Evolutionary conservation across 2,329 filamentous ascomycete genomes (phyloP).

Genomic region (Exophiala sp.): DNA sequence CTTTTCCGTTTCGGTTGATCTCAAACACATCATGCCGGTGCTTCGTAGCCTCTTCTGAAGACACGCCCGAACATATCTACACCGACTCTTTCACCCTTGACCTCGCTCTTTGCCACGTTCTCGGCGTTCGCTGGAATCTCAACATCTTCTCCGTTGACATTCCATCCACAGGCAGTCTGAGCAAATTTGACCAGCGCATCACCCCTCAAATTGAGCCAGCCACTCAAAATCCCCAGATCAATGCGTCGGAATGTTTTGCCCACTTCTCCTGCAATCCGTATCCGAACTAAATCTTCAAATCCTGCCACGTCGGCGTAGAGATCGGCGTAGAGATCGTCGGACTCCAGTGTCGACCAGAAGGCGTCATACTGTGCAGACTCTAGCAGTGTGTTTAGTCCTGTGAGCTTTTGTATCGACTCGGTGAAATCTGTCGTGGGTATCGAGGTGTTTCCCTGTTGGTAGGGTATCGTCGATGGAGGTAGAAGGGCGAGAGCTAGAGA

Average conservation of each 20-base stretch:
- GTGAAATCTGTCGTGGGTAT: constrained; percentile 55
- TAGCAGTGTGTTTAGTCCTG: constrained; percentile 78
- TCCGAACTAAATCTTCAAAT: constrained; percentile 90
- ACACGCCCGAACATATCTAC: constrained; percentile 57
- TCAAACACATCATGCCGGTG: constrained; percentile 54
- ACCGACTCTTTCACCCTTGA: constrained; percentile 89
- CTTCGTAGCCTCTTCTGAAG: constrained; percentile 81
- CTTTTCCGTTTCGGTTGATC: background rate
- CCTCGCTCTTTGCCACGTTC: constrained; percentile 93
- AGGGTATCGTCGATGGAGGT: constrained; percentile 72
- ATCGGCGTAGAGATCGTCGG: constrained; percentile 92
- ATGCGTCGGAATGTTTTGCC: constrained; percentile 76
- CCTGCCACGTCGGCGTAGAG: constrained; percentile 89
- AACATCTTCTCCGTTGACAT: constrained; percentile 63
- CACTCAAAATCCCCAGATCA: constrained; percentile 63
- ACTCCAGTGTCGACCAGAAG: constrained; percentile 92
- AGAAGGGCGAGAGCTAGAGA: constrained; percentile 90
- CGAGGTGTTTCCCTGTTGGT: constrained; percentile 48
- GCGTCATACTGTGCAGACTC: constrained; percentile 83
- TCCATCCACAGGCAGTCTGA: constrained; percentile 82
- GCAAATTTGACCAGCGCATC: constrained; percentile 73
- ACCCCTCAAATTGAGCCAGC: constrained; percentile 68
- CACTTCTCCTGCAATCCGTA: constrained; percentile 83
- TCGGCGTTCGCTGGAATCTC: constrained; percentile 89
- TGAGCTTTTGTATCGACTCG: constrained; percentile 87